Conservation (phyloP, 73 alveolate genomes). For the Paramecium tetraurelia region DNA sequence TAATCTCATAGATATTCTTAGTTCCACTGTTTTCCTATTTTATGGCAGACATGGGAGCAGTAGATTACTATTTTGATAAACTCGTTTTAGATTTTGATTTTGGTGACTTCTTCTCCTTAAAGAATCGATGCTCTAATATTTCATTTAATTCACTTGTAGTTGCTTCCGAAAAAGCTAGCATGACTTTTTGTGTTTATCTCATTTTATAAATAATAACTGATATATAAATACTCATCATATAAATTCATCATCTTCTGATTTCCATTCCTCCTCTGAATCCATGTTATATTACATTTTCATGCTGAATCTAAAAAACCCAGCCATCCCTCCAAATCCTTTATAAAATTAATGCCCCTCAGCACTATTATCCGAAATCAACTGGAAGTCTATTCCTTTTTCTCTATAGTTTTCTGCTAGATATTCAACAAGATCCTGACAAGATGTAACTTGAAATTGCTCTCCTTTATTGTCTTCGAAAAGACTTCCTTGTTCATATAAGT, state of each 20-base stretch:
- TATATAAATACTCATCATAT: not conserved
- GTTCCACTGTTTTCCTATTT: not conserved
- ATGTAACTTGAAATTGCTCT: not conserved
- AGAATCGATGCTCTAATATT: not conserved
- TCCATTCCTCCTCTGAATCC: slow-evolving; percentile 72
- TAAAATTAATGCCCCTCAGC: slow-evolving; percentile 97
- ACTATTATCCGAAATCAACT: slow-evolving; percentile 94
- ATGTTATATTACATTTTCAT: not conserved
- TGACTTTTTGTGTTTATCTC: not conserved
- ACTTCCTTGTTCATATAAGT: slow-evolving; percentile 51
- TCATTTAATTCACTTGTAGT: slow-evolving; percentile 5
- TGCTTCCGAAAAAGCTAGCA: not conserved
- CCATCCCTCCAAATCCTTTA: slow-evolving; percentile 98
- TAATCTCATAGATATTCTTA: not conserved
- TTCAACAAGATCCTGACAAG: slow-evolving; percentile 78
- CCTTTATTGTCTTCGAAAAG: not conserved
- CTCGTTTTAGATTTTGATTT: not conserved
- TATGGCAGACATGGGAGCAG: not conserved
- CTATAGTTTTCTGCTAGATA: slow-evolving; percentile 92
- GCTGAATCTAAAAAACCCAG: slow-evolving; percentile 95
- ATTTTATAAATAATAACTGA: not conserved
- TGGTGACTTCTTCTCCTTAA: not conserved
- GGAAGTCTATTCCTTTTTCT: slow-evolving; percentile 88
- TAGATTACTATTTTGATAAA: not conserved
- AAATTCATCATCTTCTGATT: not conserved